These are phyloP conservation scores for Aspergillus fischeri DNA, from an alignment of 2,329 filamentous ascomycete genomes.

Conservation along the genomic window DNA sequence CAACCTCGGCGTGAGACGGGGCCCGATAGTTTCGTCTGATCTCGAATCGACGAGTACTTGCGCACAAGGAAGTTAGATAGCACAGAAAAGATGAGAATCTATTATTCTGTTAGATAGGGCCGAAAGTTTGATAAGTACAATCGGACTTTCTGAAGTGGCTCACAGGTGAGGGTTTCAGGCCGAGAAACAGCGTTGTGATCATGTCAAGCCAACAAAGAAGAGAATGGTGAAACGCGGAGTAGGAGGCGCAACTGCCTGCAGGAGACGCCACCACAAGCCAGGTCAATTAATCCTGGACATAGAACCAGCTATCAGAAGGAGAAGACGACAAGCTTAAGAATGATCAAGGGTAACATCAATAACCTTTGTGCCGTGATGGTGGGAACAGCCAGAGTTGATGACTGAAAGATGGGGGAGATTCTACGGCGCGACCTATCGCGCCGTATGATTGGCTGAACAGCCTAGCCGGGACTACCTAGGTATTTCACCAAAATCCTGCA, in stretches of 20 bases:
- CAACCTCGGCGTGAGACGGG: slow-evolving; percentile 8
- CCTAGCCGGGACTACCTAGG: too few relatives aligned
- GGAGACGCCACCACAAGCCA: neutral
- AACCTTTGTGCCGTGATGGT: neutral
- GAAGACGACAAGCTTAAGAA: neutral
- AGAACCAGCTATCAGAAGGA: neutral
- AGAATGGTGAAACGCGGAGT: neutral
- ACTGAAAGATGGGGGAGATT: neutral
- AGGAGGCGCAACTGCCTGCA: neutral
- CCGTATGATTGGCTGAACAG: neutral
- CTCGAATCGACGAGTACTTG: slow-evolving; percentile 10
- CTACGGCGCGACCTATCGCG: neutral
- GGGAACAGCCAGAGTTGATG: neutral
- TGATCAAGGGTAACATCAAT: neutral
- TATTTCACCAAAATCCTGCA: neutral
- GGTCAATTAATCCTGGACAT: neutral
- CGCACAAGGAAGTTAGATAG: neutral
- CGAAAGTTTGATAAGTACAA: neutral
- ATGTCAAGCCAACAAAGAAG: neutral
- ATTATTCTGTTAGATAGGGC: neutral
- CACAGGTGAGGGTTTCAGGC: neutral
- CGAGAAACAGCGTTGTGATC: neutral
- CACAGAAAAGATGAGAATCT: neutral
- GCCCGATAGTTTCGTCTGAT: slow-evolving; percentile 11
- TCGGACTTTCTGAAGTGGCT: neutral